Evolutionary conservation across 495 filamentous ascomycete genomes (phyloP).

Genomic region (Polyplosphaeria fusca): DNA sequence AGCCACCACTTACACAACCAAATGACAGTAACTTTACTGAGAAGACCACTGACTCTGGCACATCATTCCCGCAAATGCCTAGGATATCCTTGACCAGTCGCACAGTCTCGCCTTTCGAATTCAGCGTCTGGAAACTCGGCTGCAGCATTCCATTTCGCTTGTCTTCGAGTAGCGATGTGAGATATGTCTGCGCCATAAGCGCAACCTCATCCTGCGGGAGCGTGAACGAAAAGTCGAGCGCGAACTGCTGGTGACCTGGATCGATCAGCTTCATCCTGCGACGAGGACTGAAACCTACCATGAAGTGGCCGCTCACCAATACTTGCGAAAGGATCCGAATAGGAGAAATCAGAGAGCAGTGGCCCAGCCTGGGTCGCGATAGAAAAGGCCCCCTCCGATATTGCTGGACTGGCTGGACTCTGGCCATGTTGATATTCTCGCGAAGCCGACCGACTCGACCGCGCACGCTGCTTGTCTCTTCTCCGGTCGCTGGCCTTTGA

Average conservation of each 20-base stretch:
- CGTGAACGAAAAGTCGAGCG: slow-evolving; percentile 16
- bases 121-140: slow-evolving; percentile 25
- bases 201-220: slow-evolving; percentile 15
- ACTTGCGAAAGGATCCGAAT: background rate
- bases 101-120: slow-evolving; percentile 26
- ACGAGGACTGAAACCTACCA: too few relatives aligned
- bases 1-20: slow-evolving; percentile 24
- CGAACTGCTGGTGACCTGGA: slow-evolving; percentile 12
- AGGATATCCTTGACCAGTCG: slow-evolving; percentile 24
- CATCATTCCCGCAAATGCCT: slow-evolving; percentile 11
- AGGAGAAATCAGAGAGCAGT: slow-evolving; percentile 3
- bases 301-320: too few relatives aligned
- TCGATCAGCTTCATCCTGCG: background rate
- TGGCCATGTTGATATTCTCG: slow-evolving; percentile 1
- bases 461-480: slow-evolving; percentile 14
- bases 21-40: slow-evolving; percentile 21
- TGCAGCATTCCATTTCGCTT: slow-evolving; percentile 6
- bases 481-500: slow-evolving; percentile 2
- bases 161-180: slow-evolving; percentile 16
- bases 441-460: slow-evolving; percentile 15
- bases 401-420: background rate
- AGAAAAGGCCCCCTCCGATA: slow-evolving; percentile 1
- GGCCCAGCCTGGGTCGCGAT: slow-evolving; percentile 1
- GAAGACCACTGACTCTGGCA: slow-evolving; percentile 20
- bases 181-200: slow-evolving; percentile 8